Conservation (phyloP, 73 alveolate species). For the Paramecium pentaurelia region DNA sequence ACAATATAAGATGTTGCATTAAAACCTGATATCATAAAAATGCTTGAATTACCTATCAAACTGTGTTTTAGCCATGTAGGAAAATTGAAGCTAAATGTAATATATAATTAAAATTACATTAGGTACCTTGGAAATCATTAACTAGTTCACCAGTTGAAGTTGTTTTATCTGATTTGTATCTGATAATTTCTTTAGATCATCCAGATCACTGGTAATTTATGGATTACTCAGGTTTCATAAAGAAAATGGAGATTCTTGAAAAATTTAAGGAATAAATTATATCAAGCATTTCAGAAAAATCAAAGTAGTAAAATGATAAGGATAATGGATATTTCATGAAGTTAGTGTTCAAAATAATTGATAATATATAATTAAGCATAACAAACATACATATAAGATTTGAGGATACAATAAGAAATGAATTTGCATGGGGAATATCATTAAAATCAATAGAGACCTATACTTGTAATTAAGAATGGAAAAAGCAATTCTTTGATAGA, state of each 20-base stretch:
- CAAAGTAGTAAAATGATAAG: constrained; percentile 64
- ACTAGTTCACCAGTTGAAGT: constrained; percentile 92
- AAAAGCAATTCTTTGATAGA: constrained; percentile 20
- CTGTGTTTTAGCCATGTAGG: constrained; percentile 82
- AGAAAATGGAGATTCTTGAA: constrained; percentile 64
- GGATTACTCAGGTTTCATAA: constrained; percentile 57
- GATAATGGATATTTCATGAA: constrained; percentile 84
- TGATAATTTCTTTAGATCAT: constrained; percentile 75
- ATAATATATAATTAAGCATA: constrained; percentile 87
- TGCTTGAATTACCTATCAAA: constrained; percentile 86
- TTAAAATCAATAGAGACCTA: not conserved
- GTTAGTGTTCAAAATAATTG: constrained; percentile 83
- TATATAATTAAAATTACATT: not conserved
- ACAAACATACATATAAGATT: constrained; percentile 90
- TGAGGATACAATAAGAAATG: constrained; percentile 71
- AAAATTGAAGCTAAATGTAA: constrained; percentile 69
- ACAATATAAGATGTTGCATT: constrained; percentile 82
- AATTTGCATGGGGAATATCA: constrained; percentile 58
- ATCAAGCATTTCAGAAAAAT: constrained; percentile 19
- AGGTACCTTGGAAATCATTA: constrained; percentile 92
- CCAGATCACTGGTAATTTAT: constrained; percentile 67
- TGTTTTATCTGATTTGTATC: constrained; percentile 77
- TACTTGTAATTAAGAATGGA: constrained; percentile 22
- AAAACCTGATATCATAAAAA: constrained; percentile 83
- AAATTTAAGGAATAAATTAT: constrained; percentile 50